Base-by-base conservation (phyloP, 345 rosid species). In the Rhizophora apiculata region DNA sequence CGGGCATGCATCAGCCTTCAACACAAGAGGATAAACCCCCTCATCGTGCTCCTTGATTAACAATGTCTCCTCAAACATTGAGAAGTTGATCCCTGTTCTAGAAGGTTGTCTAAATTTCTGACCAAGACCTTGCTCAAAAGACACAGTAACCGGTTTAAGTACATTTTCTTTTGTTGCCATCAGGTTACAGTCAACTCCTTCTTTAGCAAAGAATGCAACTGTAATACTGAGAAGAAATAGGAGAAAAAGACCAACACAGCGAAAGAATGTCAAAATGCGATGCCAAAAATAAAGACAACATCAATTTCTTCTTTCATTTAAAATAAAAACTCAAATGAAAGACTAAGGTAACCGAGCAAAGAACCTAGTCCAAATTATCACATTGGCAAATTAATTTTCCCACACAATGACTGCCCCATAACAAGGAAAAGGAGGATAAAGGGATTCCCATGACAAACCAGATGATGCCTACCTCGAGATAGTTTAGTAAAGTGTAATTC, bases 81-180 rank as follows among this genome's bases (percentile, higher is more conserved):
- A 82, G 53, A 92, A 82, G 67, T 88, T 85, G 4, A 94, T 87
- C 69, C 97, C 98, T 0, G 87, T 82, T 72, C 96, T 92, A 72
- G 88, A 79, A 11, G 90, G 79, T 68, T 86, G 97, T 57, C 77
- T 85, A 72, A 91, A 94, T 79, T 87, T 89, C 80, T 91, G 98
- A 61, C 90, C 90, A 58, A 94, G 87, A 51, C 98, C 97, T 77
- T 83, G 80, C 67, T 82, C 85, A 63, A 94, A 94, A 57, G 81
- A 80, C 36, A 88, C 74, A 0, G 81, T 85, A 57, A 91, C 74
- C 9, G 96, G 89, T 51, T 84, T 80, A 54, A 85, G 65, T 71
- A 87, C 43, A 62, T 79, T 75, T 78, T 84, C 95, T 80, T 86
- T 91, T 26, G 86, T 84, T 30, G 96, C 76, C 8, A 68, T 65